phyloP scores from a whole-genome alignment of 768 basidiomycete genomes.

The Kwoniella heveanensis region DNA sequence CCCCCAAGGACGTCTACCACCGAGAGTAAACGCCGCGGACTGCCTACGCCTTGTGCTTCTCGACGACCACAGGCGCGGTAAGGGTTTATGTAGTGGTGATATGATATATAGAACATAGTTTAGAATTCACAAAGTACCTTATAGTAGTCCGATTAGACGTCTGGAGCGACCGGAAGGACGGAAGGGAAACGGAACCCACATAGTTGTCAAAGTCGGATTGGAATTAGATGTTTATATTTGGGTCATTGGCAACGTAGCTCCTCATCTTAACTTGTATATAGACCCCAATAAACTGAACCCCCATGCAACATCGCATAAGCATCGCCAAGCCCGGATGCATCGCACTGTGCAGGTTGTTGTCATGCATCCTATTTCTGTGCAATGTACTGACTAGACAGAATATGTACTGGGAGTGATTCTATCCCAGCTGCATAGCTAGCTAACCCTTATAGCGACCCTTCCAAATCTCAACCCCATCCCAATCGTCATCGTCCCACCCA shows the following conservation, averaged over 20 bases:
- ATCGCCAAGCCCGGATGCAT: background rate
- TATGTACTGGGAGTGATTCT: too few relatives aligned
- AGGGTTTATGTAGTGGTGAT: background rate
- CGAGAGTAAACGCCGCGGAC: conserved; percentile 30
- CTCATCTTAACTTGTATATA: conserved; percentile 14
- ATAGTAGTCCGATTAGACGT: background rate
- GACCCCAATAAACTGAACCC: background rate
- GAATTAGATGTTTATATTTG: conserved; percentile 5
- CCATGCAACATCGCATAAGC: conserved; percentile 7
- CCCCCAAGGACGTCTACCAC: conserved; percentile 74
- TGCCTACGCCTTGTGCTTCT: background rate
- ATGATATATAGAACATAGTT: background rate
- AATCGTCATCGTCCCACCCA: conserved; percentile 69
- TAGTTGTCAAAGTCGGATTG: conserved; percentile 7
- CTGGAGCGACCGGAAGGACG: background rate
- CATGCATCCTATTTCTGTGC: too few relatives aligned
- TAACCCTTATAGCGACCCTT: conserved; percentile 51
- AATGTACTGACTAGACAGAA: too few relatives aligned
- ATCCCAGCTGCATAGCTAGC: too few relatives aligned
- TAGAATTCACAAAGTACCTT: background rate
- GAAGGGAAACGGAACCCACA: background rate
- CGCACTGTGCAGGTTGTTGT: too few relatives aligned
- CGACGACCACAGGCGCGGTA: background rate
- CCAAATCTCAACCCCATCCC: conserved; percentile 84
- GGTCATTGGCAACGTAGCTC: background rate